Conservation (phyloP, 148 eudicot genomes). For the Cornus suecica region DNA sequence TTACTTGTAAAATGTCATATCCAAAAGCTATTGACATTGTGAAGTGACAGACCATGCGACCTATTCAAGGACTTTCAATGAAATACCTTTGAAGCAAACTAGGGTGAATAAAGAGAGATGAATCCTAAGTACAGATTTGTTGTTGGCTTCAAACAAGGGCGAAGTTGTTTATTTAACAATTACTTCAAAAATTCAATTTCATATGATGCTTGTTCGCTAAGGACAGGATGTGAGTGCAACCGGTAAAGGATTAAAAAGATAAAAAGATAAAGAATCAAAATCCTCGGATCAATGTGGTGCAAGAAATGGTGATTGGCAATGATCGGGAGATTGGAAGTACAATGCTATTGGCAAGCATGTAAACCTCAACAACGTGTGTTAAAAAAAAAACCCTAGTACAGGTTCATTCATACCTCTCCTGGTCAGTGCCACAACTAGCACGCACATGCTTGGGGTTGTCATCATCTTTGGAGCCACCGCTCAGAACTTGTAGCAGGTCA, state of each 20-base stretch:
- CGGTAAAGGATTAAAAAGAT: too few species aligned
- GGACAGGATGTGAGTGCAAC: neutral
- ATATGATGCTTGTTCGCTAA: neutral
- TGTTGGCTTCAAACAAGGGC: neutral
- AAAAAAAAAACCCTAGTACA: neutral
- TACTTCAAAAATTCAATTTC: neutral
- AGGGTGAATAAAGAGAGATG: neutral
- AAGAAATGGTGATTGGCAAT: too few species aligned
- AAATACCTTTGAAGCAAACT: neutral
- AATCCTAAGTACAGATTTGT: neutral
- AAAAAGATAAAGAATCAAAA: too few species aligned
- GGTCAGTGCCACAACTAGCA: conserved; percentile 24
- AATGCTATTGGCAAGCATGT: neutral
- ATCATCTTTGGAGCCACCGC: conserved; percentile 14
- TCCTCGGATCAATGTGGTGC: neutral
- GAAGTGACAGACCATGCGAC: neutral
- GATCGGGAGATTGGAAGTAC: too few species aligned
- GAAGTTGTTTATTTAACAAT: too few species aligned
- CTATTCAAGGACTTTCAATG: neutral
- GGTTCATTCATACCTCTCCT: conserved; percentile 49
- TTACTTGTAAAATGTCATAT: neutral
- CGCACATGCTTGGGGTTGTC: conserved; percentile 23
- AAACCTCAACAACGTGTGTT: neutral
- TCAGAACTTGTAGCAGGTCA: conserved; percentile 32
- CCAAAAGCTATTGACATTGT: too few species aligned